phyloP scores from a whole-genome alignment of 805 yeast species.

The Ogataea corticis region DNA sequence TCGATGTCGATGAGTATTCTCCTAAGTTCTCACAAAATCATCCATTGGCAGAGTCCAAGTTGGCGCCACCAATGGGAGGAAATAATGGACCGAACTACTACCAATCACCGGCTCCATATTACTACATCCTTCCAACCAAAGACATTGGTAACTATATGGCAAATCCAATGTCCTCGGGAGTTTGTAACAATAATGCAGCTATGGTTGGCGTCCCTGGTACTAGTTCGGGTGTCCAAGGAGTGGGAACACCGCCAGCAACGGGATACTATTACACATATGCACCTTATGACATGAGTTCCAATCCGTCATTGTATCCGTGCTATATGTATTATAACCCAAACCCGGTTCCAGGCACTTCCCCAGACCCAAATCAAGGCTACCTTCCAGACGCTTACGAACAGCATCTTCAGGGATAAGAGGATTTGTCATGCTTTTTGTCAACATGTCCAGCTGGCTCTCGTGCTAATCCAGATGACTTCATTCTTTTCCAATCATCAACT shows the following conservation, averaged over 20 bases:
- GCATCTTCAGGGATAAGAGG: slow-evolving; percentile 6
- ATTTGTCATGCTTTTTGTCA: too few species aligned
- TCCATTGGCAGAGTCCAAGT: slow-evolving; percentile 10
- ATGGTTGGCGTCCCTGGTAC: slow-evolving; percentile 16
- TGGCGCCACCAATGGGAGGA: slow-evolving; percentile 13
- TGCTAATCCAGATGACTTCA: too few species aligned
- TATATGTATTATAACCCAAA: slow-evolving; percentile 34
- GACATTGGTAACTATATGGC: slow-evolving; percentile 24
- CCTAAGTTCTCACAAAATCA: slow-evolving; percentile 14
- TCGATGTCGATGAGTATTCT: slow-evolving; percentile 27
- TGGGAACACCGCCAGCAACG: slow-evolving; percentile 24
- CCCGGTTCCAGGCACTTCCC: slow-evolving; percentile 23
- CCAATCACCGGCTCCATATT: slow-evolving; percentile 28
- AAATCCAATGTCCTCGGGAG: slow-evolving; percentile 15
- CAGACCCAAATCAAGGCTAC: slow-evolving; percentile 17
- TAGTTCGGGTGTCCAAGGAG: slow-evolving; percentile 17
- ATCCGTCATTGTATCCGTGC: slow-evolving; percentile 31
- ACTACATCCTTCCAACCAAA: slow-evolving; percentile 32
- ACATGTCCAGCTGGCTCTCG: too few species aligned
- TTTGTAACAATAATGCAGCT: slow-evolving; percentile 10
- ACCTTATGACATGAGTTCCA: slow-evolving; percentile 24
- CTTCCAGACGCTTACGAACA: slow-evolving; percentile 21
- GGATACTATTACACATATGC: slow-evolving; percentile 33
- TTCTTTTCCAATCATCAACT: too few species aligned
- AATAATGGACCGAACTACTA: slow-evolving; percentile 19